phyloP scores from a whole-genome alignment of 2,329 filamentous ascomycete genomes.

The Beauveria sp. region DNA sequence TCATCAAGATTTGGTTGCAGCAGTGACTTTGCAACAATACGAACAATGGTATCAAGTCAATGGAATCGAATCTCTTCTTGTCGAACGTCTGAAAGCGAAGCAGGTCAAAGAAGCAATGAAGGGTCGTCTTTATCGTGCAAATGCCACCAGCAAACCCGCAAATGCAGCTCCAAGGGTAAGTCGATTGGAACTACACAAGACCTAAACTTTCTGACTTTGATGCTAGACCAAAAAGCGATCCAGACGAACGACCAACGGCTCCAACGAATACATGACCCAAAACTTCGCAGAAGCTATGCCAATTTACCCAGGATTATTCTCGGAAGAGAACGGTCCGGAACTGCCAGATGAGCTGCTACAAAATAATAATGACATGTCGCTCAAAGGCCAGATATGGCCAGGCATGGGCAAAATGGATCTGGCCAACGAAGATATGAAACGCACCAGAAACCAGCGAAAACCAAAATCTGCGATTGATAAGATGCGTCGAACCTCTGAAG shows the following conservation, averaged over 20 bases:
- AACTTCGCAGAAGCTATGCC: conserved; percentile 20
- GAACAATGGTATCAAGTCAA: conserved; percentile 71
- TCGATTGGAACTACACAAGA: conserved; percentile 5
- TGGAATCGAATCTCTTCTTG: conserved; percentile 64
- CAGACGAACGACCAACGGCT: conserved; percentile 19
- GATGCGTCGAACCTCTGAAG: conserved; percentile 56
- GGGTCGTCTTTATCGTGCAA: conserved; percentile 38
- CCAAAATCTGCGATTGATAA: conserved; percentile 60
- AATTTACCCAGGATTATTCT: conserved; percentile 22
- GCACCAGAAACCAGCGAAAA: conserved; percentile 73
- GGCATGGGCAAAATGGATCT: conserved; percentile 80
- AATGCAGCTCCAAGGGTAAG: conserved; percentile 12
- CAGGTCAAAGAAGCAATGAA: conserved; percentile 54
- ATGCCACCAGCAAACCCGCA: conserved; percentile 16
- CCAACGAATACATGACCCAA: conserved; percentile 21
- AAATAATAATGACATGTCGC: conserved; percentile 25
- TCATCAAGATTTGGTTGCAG: conserved; percentile 58
- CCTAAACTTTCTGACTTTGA: background rate
- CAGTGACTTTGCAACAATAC: conserved; percentile 56
- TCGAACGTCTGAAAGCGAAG: conserved; percentile 70
- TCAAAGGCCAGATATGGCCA: conserved; percentile 68
- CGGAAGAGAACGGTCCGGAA: conserved; percentile 22
- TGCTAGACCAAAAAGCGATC: conserved; percentile 23
- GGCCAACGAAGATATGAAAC: conserved; percentile 63
- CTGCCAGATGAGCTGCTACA: conserved; percentile 20